phyloP scores from a whole-genome alignment of 331 rosid species.

The Saraca asoca region DNA sequence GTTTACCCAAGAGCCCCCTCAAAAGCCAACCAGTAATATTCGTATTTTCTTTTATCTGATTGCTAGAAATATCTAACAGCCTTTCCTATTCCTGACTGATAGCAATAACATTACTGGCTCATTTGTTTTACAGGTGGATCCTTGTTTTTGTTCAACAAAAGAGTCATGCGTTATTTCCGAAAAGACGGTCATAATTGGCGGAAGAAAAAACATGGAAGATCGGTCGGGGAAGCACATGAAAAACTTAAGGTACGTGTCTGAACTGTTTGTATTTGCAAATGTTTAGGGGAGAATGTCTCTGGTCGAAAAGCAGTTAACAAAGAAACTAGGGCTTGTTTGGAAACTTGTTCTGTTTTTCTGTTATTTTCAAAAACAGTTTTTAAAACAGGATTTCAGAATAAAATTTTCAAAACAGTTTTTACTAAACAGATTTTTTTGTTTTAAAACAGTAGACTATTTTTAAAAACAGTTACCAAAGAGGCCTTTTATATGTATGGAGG shows the following conservation, averaged over 20 bases:
- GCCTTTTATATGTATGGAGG: neutral
- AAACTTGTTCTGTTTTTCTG: too few species aligned
- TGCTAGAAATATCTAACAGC: neutral
- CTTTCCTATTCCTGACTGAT: conserved; percentile 16
- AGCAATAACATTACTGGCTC: conserved; percentile 13
- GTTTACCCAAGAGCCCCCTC: conserved; percentile 58
- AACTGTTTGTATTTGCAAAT: neutral
- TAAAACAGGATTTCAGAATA: too few species aligned
- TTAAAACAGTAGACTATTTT: too few species aligned
- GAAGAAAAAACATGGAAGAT: conserved; percentile 84
- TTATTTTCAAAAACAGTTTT: too few species aligned
- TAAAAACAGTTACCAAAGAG: too few species aligned
- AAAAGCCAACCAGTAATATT: conserved; percentile 64
- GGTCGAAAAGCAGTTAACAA: conserved; percentile 15
- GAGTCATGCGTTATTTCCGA: conserved; percentile 91
- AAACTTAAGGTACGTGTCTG: conserved; percentile 73
- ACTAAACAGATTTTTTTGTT: too few species aligned
- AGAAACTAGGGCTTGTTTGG: too few species aligned
- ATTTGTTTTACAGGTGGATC: conserved; percentile 71
- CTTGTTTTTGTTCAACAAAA: conserved; percentile 76
- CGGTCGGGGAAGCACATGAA: conserved; percentile 95
- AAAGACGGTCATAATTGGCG: conserved; percentile 94
- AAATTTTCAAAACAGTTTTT: too few species aligned
- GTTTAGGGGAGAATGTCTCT: too few species aligned
- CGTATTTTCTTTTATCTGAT: conserved; percentile 7